Evolutionary conservation across 805 yeast species (phyloP).

Genomic region (Saccharomyces cerevisiae): DNA sequence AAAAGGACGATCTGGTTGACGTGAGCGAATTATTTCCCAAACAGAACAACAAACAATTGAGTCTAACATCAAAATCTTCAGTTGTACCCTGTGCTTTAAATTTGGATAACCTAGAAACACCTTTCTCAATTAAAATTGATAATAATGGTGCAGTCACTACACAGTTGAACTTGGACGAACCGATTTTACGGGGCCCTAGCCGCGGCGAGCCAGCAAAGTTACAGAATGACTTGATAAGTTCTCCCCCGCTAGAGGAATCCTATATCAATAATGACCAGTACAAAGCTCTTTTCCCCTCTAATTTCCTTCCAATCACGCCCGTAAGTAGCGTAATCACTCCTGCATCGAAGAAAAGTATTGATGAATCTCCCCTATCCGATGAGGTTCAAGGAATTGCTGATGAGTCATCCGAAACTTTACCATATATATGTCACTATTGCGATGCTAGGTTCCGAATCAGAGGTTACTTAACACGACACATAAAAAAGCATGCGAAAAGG

Average conservation of each 20-base stretch:
- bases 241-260: background rate
- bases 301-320: background rate
- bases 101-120: background rate
- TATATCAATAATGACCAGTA: background rate
- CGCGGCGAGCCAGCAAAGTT: background rate
- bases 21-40: background rate
- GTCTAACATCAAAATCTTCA: background rate
- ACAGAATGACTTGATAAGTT: background rate
- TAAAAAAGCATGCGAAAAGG: slow-evolving; percentile 75
- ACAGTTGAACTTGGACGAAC: background rate
- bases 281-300: background rate
- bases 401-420: background rate
- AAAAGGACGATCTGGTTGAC: background rate
- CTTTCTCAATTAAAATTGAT: background rate
- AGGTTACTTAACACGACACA: slow-evolving; percentile 85
- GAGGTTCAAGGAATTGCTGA: background rate
- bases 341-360: background rate
- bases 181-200: background rate
- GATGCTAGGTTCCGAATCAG: slow-evolving; percentile 69
- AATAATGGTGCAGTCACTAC: background rate
- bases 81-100: background rate
- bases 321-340: background rate
- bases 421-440: slow-evolving; percentile 59
- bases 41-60: background rate
- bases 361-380: background rate